phyloP scores from a whole-genome alignment of 2,329 filamentous ascomycete genomes.

The Parastagonospora avenae region DNA sequence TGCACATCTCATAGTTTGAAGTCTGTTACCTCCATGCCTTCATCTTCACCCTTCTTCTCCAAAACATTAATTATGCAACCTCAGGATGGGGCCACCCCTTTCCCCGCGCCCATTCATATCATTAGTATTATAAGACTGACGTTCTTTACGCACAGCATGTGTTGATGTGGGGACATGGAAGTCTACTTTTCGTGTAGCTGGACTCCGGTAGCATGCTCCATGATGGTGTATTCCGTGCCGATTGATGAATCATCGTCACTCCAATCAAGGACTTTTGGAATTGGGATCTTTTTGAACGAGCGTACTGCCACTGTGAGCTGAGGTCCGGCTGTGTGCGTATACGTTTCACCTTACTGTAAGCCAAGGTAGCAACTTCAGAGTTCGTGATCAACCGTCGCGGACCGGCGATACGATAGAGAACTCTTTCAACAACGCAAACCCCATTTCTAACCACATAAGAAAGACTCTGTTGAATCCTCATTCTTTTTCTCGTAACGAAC shows the following conservation, averaged over 20 bases:
- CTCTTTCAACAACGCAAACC: slow-evolving; percentile 43
- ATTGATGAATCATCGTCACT: slow-evolving; percentile 36
- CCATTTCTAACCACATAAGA: slow-evolving; percentile 47
- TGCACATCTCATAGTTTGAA: too few relatives aligned
- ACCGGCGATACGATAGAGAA: slow-evolving; percentile 47
- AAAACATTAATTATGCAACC: too few relatives aligned
- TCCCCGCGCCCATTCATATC: too few relatives aligned
- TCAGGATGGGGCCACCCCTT: too few relatives aligned
- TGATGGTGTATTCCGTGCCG: slow-evolving; percentile 45
- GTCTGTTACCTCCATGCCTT: too few relatives aligned
- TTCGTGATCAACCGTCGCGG: slow-evolving; percentile 44
- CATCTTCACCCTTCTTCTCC: too few relatives aligned
- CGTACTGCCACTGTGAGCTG: slow-evolving; percentile 30
- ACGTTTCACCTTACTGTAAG: slow-evolving; percentile 40
- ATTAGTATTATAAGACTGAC: background rate
- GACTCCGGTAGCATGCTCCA: slow-evolving; percentile 40
- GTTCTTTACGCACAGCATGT: slow-evolving; percentile 40
- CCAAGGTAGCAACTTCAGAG: slow-evolving; percentile 52
- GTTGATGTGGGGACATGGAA: slow-evolving; percentile 35
- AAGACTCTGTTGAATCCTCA: slow-evolving; percentile 51
- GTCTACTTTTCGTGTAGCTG: slow-evolving; percentile 37
- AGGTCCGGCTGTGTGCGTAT: background rate
- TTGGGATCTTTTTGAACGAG: slow-evolving; percentile 45
- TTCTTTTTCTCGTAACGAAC: slow-evolving; percentile 47
- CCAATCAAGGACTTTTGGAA: slow-evolving; percentile 51